Evolutionary conservation across 306 rosid species (phyloP).

Genomic region (Betula pendula): DNA sequence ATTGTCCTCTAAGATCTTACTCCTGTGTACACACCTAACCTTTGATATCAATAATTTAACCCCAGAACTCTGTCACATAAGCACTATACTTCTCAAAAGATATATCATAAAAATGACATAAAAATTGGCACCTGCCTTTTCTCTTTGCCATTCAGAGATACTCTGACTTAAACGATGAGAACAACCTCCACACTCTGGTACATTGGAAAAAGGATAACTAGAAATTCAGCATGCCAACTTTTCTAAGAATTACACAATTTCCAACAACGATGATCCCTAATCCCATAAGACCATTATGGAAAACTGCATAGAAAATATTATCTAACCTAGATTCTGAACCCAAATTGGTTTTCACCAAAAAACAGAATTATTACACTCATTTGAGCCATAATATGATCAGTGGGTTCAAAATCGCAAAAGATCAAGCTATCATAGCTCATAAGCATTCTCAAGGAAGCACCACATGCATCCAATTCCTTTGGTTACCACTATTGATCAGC

Average conservation of each 20-base stretch:
- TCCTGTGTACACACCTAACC: not conserved
- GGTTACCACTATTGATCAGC: not conserved
- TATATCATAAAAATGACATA: too few relatives aligned
- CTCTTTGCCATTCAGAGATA: too few relatives aligned
- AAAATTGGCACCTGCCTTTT: too few relatives aligned
- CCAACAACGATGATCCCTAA: not conserved
- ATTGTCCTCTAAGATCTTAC: not conserved
- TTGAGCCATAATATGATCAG: not conserved
- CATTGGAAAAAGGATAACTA: not conserved
- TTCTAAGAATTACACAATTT: too few relatives aligned
- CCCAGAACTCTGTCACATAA: not conserved
- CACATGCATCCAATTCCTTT: not conserved
- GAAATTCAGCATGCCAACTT: not conserved
- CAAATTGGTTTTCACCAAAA: constrained; percentile 3
- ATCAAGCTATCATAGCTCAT: not conserved
- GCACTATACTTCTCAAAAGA: too few relatives aligned
- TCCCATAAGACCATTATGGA: not conserved
- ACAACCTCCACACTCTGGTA: not conserved
- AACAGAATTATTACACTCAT: constrained; percentile 7
- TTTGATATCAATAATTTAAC: not conserved
- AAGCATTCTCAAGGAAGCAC: not conserved
- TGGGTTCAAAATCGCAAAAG: not conserved
- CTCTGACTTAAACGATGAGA: too few relatives aligned
- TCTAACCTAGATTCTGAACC: constrained; percentile 11
- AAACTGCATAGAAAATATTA: not conserved